These are phyloP conservation scores for Ceratocystis eucalypticola DNA, from an alignment of 2,329 filamentous ascomycete species.

Conservation along the genomic window DNA sequence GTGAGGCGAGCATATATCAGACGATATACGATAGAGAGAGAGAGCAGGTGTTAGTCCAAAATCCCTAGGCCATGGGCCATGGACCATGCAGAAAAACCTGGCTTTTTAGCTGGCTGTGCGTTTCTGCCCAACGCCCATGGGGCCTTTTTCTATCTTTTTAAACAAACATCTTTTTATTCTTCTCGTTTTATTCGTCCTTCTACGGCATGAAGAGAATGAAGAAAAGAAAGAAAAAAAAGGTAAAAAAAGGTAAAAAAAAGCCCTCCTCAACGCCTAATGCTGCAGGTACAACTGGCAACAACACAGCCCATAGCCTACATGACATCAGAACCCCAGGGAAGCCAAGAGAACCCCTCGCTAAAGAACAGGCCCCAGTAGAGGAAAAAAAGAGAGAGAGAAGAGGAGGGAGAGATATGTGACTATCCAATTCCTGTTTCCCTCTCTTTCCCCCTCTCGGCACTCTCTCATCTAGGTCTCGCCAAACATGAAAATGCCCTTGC, in stretches of 20 bases:
- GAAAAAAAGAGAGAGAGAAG: background rate
- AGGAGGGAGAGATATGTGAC: too few relatives aligned
- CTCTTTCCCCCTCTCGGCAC: too few relatives aligned
- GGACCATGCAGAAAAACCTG: background rate
- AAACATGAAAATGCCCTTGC: conserved; percentile 86
- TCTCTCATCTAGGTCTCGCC: conserved; percentile 35
- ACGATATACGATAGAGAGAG: background rate
- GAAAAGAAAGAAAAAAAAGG: background rate
- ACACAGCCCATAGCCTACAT: background rate
- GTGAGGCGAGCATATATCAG: background rate
- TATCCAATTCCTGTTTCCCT: too few relatives aligned
- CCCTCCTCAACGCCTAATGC: background rate
- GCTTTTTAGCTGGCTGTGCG: background rate
- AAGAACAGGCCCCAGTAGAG: background rate
- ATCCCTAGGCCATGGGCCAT: background rate
- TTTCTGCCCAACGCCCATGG: background rate
- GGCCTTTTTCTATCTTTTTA: background rate
- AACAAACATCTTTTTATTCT: background rate
- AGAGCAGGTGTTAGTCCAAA: too few relatives aligned
- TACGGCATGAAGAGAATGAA: background rate
- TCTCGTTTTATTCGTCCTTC: too few relatives aligned
- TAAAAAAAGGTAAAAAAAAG: background rate
- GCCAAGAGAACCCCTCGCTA: background rate
- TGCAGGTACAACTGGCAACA: conserved; percentile 16
- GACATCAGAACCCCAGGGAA: background rate